A percentile compares a stretch with the other conserved stretches of the same genome.
Evolutionary conservation across 2,329 filamentous ascomycete species (phyloP).

Genomic region (Pseudogymnoascus sp.): DNA sequence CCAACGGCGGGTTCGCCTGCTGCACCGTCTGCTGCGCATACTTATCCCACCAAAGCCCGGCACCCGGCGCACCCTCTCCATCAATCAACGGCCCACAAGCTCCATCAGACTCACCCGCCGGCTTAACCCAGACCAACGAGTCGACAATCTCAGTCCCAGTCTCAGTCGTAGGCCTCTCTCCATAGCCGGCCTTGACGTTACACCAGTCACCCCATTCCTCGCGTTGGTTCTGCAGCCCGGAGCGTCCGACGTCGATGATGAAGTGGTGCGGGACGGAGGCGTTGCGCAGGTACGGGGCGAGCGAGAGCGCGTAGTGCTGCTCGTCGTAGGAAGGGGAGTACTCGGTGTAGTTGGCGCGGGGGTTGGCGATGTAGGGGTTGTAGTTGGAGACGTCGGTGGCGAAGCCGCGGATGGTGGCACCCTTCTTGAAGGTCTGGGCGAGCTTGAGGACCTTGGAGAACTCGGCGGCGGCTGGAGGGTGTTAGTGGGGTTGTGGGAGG

Average conservation of each 20-base stretch:
- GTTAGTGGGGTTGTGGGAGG: neutral
- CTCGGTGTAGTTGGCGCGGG: conserved; percentile 35
- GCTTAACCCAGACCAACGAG: conserved; percentile 39
- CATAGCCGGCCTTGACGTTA: conserved; percentile 36
- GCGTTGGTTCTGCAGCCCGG: conserved; percentile 30
- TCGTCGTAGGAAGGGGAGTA: conserved; percentile 35
- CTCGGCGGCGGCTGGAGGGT: conserved; percentile 29
- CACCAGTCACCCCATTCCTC: conserved; percentile 38
- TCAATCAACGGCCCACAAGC: conserved; percentile 27
- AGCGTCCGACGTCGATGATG: conserved; percentile 39
- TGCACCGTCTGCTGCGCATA: conserved; percentile 34
- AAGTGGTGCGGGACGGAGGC: conserved; percentile 35
- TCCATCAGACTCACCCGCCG: conserved; percentile 37
- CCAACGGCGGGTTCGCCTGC: conserved; percentile 29
- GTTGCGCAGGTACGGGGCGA: conserved; percentile 31
- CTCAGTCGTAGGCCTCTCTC: conserved; percentile 28
- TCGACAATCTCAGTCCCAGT: conserved; percentile 32
- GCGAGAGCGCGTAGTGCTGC: conserved; percentile 32
- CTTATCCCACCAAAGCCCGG: conserved; percentile 36
- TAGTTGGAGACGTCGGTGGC: conserved; percentile 39
- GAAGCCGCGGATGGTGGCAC: conserved; percentile 30
- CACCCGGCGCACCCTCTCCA: conserved; percentile 29
- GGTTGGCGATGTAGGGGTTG: conserved; percentile 33
- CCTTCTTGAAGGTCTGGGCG: conserved; percentile 21
- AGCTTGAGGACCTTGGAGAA: conserved; percentile 33